These are phyloP conservation scores for Fusarium sublunatum DNA, from an alignment of 2,329 filamentous ascomycete genomes.

Conservation along the genomic window DNA sequence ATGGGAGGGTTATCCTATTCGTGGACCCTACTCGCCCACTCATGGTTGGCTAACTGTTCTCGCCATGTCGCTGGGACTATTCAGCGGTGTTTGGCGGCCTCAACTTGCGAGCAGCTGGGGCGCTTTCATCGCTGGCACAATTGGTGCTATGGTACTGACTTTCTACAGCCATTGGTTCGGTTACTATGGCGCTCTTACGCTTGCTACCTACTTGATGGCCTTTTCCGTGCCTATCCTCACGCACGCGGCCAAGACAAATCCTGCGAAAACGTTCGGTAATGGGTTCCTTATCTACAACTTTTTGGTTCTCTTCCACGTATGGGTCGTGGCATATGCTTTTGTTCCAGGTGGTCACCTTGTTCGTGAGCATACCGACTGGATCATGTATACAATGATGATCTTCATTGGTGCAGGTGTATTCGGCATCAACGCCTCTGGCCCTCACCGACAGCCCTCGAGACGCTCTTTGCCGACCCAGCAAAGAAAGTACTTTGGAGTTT, in stretches of 20 bases:
- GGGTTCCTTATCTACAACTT: conserved; percentile 94
- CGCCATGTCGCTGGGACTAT: conserved; percentile 84
- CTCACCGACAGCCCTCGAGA: conserved; percentile 51
- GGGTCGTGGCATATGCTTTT: conserved; percentile 98
- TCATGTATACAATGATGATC: conserved; percentile 89
- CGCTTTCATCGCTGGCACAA: conserved; percentile 79
- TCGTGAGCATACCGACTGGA: conserved; percentile 93
- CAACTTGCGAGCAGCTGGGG: conserved; percentile 80
- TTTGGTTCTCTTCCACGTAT: conserved; percentile 95
- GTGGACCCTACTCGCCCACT: conserved; percentile 87
- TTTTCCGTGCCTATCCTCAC: conserved; percentile 79
- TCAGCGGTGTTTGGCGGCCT: conserved; percentile 80
- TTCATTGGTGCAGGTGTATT: conserved; percentile 87
- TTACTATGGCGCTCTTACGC: conserved; percentile 82
- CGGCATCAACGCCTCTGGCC: conserved; percentile 68
- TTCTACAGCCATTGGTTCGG: conserved; percentile 85
- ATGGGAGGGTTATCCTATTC: conserved; percentile 94
- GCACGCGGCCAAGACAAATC: conserved; percentile 80
- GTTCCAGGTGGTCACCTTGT: conserved; percentile 94
- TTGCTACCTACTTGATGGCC: conserved; percentile 85
- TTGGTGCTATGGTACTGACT: conserved; percentile 83
- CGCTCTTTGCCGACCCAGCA: conserved; percentile 54
- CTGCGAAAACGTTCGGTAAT: conserved; percentile 83
- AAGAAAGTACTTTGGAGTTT: conserved; percentile 64
- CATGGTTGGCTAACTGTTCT: conserved; percentile 89